phyloP scores from a whole-genome alignment of 768 basidiomycete genomes.

The Kondoa subrosea region DNA sequence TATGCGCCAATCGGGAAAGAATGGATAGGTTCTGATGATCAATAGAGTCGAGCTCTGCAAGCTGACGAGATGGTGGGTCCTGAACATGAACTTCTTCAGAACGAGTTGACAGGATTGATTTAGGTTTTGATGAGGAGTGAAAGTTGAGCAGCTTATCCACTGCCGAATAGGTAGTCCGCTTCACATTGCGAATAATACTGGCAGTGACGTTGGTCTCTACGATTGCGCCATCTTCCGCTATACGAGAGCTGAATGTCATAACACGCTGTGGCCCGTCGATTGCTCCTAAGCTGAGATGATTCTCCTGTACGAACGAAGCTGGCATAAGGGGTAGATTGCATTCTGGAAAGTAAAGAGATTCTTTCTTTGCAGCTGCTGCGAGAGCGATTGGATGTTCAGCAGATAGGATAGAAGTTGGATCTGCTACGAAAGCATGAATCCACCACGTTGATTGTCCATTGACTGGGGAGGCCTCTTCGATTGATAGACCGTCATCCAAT shows the following conservation, averaged over 20 bases:
- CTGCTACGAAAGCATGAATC: slow-evolving; percentile 85
- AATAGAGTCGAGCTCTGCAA: background rate
- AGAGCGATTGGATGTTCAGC: slow-evolving; percentile 12
- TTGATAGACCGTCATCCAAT: slow-evolving; percentile 80
- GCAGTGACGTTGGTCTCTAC: slow-evolving; percentile 53
- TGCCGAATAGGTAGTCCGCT: slow-evolving; percentile 47
- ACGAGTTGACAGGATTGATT: background rate
- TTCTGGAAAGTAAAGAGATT: background rate
- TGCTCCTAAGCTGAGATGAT: slow-evolving; percentile 18
- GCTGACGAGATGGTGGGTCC: slow-evolving; percentile 33
- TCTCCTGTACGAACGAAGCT: slow-evolving; percentile 40
- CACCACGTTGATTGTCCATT: slow-evolving; percentile 48
- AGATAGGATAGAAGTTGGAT: slow-evolving; percentile 57
- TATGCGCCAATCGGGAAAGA: too few relatives aligned
- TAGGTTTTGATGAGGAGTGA: background rate
- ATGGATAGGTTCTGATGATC: too few relatives aligned
- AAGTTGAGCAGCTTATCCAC: slow-evolving; percentile 39
- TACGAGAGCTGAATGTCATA: slow-evolving; percentile 61
- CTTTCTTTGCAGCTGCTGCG: background rate
- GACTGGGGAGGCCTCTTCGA: slow-evolving; percentile 44
- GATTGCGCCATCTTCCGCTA: slow-evolving; percentile 49
- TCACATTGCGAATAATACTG: slow-evolving; percentile 55
- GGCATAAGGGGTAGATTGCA: background rate
- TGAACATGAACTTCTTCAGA: slow-evolving; percentile 10
- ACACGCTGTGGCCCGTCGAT: slow-evolving; percentile 39